Evolutionary conservation across 2,329 filamentous ascomycete genomes (phyloP).

Genomic region (Arthroderma uncinatum): DNA sequence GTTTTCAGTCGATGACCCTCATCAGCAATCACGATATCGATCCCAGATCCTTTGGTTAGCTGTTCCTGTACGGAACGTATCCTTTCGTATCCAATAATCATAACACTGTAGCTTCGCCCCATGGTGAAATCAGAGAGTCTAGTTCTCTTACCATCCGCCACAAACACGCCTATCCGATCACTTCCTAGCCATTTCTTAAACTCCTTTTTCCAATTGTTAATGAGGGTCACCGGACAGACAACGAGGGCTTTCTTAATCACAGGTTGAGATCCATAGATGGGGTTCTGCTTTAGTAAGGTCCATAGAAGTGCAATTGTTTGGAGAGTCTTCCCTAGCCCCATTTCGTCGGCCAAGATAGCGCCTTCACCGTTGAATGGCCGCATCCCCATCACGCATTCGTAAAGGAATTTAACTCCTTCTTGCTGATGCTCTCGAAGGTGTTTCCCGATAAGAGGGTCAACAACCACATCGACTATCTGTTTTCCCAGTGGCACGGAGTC

Average conservation of each 20-base stretch:
- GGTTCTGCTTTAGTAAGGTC: constrained; percentile 63
- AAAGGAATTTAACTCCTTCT: constrained; percentile 59
- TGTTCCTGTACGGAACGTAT: constrained; percentile 54
- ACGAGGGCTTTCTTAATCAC: constrained; percentile 61
- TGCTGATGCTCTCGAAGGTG: constrained; percentile 57
- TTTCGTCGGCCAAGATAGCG: constrained; percentile 62
- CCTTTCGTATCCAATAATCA: constrained; percentile 66
- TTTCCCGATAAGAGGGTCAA: constrained; percentile 54
- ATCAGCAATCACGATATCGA: constrained; percentile 61
- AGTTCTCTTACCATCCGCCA: constrained; percentile 49
- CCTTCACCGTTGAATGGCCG: constrained; percentile 54
- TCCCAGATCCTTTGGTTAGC: constrained; percentile 49
- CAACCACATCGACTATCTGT: constrained; percentile 59
- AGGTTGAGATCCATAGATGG: constrained; percentile 47
- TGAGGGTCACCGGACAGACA: constrained; percentile 60
- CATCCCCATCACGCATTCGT: constrained; percentile 67
- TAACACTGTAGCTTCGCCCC: constrained; percentile 56
- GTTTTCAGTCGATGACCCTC: constrained; percentile 59
- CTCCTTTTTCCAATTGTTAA: constrained; percentile 63
- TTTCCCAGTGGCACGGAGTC: constrained; percentile 47
- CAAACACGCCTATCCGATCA: constrained; percentile 57
- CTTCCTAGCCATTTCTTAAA: constrained; percentile 64
- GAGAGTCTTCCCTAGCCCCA: constrained; percentile 63
- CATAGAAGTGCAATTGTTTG: constrained; percentile 61
- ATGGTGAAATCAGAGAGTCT: constrained; percentile 57